phyloP scores from a whole-genome alignment of 2,329 filamentous ascomycete species.

The Penicillium oxalicum region DNA sequence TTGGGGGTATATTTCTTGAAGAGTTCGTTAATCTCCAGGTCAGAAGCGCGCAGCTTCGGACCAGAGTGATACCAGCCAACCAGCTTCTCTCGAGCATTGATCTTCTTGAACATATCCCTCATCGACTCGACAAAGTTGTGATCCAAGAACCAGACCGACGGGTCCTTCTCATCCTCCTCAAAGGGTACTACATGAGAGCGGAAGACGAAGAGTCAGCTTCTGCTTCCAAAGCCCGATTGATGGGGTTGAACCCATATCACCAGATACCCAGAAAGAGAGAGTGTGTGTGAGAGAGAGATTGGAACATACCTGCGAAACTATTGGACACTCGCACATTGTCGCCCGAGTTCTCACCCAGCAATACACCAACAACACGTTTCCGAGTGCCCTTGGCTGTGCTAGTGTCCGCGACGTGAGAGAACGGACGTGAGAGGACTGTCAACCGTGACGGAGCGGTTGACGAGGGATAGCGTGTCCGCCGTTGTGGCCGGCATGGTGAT shows the following conservation, averaged over 20 bases:
- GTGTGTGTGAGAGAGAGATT: conserved; percentile 7
- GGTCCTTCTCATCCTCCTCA: conserved; percentile 97
- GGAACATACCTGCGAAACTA: conserved; percentile 81
- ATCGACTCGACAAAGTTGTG: conserved; percentile 99
- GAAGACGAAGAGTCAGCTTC: conserved; percentile 16
- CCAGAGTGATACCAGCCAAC: conserved; percentile 99
- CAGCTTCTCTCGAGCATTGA: conserved; percentile 97
- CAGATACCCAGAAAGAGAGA: background rate
- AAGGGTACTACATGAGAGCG: conserved; percentile 68
- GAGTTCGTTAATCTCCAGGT: conserved; percentile 98
- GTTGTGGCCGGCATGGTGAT: conserved; percentile 87
- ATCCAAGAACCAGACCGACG: conserved; percentile 97
- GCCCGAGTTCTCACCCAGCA: conserved; percentile 92
- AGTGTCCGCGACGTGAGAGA: conserved; percentile 98
- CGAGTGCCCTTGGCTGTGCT: conserved; percentile 85
- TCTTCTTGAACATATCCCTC: conserved; percentile 99
- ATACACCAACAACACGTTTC: conserved; percentile 84
- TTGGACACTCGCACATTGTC: conserved; percentile 96
- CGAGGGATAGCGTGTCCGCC: conserved; percentile 90
- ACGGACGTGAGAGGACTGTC: too few species aligned
- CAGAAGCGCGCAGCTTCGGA: conserved; percentile 90
- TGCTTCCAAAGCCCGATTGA: background rate
- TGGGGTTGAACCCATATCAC: background rate
- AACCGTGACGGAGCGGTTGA: conserved; percentile 91
- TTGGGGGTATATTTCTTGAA: conserved; percentile 99